Evolutionary conservation across 2,329 filamentous ascomycete genomes (phyloP), one percentile per base, ranked within the genome.

Genomic region (Fusarium papillatum): DNA sequence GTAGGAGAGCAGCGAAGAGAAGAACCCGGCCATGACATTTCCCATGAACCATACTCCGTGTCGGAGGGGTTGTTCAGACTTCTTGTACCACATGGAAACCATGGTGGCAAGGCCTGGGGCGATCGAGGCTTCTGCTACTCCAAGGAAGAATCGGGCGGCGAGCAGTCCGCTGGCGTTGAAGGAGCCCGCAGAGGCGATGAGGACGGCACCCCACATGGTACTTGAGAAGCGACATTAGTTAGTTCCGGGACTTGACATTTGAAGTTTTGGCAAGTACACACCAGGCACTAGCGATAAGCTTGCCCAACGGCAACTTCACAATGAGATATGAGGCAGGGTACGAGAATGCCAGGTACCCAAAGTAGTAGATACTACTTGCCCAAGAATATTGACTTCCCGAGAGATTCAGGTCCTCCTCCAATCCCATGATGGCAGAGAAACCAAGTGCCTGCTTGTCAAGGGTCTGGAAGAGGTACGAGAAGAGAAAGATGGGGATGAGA

Each of bases 401-500:
- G 26, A 90, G 81, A n/a, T 81, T 75, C 62, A 88, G 85, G 24
- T 88, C 88, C 10, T 84, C 77, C 38, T 82, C 83, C 9, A 90
- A 78, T 1, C 88, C 86, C 84, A 90, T 86, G 72, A 90, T 83
- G 39, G 87, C 86, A 1, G 88, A 86, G 79, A 88, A 89, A 19
- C 83, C 86, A 2, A 91, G 82, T 0, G 87, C 87, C 0, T 88
- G 89, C 79, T 93, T 92, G 82, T 93, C 91, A 2, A 91, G 84
- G 74, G 89, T 92, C 71, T 92, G 90, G 7, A 92, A 82, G n/a
- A 89, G 87, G 76, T 93, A 93, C 1, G 85, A 89, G 77, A 75
- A 85, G 64, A 82, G 89, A 84, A 88, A 86, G 70, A 87, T 73
- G 8, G 87, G 91, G 81, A 92, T 24, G 46, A 48, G 46, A 48